Percentiles rank a stretch among this genome's conserved stretches.
These are phyloP conservation scores for Onygenales sp. DNA, from an alignment of 2,329 filamentous ascomycete species.

Conservation along the genomic window DNA sequence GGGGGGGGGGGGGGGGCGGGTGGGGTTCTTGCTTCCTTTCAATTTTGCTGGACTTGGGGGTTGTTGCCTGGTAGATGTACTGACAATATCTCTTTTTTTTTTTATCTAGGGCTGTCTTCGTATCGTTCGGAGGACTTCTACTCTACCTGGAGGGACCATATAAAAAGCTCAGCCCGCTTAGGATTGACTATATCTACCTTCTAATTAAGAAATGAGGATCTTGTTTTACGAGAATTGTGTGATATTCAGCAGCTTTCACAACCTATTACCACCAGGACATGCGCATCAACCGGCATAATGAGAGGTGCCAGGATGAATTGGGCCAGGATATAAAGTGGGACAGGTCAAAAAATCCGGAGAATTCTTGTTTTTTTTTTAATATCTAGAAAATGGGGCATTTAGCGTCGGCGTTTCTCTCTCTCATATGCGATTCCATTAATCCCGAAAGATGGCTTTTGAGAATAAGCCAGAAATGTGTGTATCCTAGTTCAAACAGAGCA, in stretches of 20 bases:
- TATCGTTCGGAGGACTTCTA: conserved; percentile 86
- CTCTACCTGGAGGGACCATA: conserved; percentile 89
- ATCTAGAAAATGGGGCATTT: conserved; percentile 19
- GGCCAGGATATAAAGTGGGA: not conserved
- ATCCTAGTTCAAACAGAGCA: too few relatives aligned
- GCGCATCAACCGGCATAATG: not conserved
- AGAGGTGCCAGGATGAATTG: not conserved
- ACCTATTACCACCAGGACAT: not conserved
- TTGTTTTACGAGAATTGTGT: not conserved
- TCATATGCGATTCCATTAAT: not conserved
- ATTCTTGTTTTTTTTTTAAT: conserved; percentile 10
- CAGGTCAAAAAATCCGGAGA: conserved; percentile 8
- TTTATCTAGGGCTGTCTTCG: conserved; percentile 70
- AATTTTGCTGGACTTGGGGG: not conserved
- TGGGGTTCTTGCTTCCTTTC: not conserved
- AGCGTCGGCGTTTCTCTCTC: conserved; percentile 31
- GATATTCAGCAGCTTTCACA: not conserved
- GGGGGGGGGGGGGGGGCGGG: too few relatives aligned
- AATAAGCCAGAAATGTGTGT: too few relatives aligned
- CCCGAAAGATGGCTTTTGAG: not conserved
- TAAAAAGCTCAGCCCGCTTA: conserved; percentile 84
- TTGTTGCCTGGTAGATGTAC: not conserved
- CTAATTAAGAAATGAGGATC: conserved; percentile 74
- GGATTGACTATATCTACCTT: conserved; percentile 90
- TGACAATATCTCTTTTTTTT: conserved; percentile 19